Base-by-base conservation (phyloP, 2,329 filamentous ascomycete genomes). In the Colletotrichum liaoningense region DNA sequence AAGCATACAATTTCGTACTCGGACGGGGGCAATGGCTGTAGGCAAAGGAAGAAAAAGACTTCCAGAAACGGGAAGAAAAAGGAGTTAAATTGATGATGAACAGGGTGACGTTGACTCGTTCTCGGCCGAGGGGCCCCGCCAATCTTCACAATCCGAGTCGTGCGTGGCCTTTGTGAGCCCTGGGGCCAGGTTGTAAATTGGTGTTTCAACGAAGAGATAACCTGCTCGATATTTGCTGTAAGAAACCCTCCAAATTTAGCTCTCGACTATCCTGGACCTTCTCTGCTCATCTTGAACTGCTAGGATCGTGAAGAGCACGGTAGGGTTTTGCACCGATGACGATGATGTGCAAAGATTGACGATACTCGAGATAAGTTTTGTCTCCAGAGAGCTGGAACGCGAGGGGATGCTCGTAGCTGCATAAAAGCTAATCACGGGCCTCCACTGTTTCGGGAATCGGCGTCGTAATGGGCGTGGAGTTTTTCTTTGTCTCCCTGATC, bases 391-490 rank as follows among this genome's bases (percentile, higher is more conserved):
- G 42, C 19, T 63, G 26, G 24, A 35, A 55, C 5, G 14, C 11
- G 22, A 42, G 19, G 42, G 19, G 60, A 54, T 22, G 42, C n/a
- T 28, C 49, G 49, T 19, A 42, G 62, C 19, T 66, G 63, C 63
- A 56, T 66, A 66, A 57, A 57, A 26, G 26, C 52, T n/a, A 65
- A 42, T 62, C 55, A 70, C 26, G 35, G 46, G 28, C 52, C 14
- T 55, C 59, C 59, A 38, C 69, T 55, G 54, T 56, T 73, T 64
- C 59, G 55, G 42, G 66, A 65, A 65, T 42, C 55, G 55, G 26
- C 55, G 66, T 64, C 49, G 70, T n/a, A 69, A 16, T 42, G 42
- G 38, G n/a, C 59, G 58, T 46, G 58, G 66, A 49, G 64, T 33
- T 46, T 9, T 38, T 11, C 38, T 26, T 11, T 26, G 42, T 16